Conservation (phyloP, 2,329 filamentous ascomycete genomes). For the Scedosporium dehoogii region DNA sequence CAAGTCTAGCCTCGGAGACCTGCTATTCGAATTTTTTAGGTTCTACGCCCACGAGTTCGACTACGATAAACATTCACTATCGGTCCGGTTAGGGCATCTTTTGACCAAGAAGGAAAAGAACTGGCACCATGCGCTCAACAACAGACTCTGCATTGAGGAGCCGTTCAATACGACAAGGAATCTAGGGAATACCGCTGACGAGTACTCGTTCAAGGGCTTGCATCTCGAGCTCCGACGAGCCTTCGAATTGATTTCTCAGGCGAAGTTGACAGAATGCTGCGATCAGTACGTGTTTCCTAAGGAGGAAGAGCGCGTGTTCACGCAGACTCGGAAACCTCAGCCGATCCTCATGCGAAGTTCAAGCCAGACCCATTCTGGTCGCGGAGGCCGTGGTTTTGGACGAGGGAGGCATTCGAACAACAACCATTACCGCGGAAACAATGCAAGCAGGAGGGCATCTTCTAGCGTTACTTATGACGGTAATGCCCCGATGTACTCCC, state of each 20-base stretch:
- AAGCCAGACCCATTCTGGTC: constrained; percentile 44
- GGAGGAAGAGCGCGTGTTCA: constrained; percentile 59
- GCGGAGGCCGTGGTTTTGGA: constrained; percentile 24
- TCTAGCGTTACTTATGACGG: constrained; percentile 41
- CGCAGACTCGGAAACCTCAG: constrained; percentile 34
- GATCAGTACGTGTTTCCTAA: constrained; percentile 82
- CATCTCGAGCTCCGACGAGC: constrained; percentile 84
- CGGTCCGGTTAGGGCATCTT: constrained; percentile 70
- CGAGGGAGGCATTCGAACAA: constrained; percentile 36
- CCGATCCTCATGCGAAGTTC: constrained; percentile 51
- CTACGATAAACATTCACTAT: constrained; percentile 75
- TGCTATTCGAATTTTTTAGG: constrained; percentile 93
- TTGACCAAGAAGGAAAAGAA: constrained; percentile 77
- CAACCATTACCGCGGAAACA: constrained; percentile 30
- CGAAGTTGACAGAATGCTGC: constrained; percentile 73
- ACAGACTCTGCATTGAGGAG: constrained; percentile 88
- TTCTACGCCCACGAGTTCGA: constrained; percentile 92
- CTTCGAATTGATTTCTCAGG: constrained; percentile 70
- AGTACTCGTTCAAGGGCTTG: constrained; percentile 84
- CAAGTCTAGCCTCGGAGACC: constrained; percentile 68
- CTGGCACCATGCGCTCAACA: constrained; percentile 73
- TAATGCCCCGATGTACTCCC: constrained; percentile 8
- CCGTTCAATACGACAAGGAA: constrained; percentile 88
- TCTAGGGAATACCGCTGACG: constrained; percentile 90
- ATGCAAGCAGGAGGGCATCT: constrained; percentile 40